Evolutionary conservation across 257 asterid genomes (phyloP), one percentile per base, ranked within the genome.

Genomic region (Gynochthodes officinalis): DNA sequence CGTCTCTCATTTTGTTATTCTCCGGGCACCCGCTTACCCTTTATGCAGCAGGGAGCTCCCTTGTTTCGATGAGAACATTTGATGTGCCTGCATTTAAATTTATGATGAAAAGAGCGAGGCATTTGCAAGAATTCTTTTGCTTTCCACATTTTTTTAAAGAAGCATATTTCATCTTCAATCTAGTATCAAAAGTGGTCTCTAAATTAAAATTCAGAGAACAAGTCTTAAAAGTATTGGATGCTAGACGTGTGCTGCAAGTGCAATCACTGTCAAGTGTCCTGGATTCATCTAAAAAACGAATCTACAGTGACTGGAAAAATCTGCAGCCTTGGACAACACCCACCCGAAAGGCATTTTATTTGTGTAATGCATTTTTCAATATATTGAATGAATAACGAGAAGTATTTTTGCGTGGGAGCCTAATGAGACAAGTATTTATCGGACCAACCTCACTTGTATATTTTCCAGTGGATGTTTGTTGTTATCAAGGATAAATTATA

Each of bases 21-120:
- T 75, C 73, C 75, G 79, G 85, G 77, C 77, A 76, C 77, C 79
- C 71, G 84, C 82, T 79, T 84, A 76, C 76, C 33, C 53, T 23
- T n/a, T 11, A 40, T 74, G 68, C 74, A 40, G 83, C 86, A 44
- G 64, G 73, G 48, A 72, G 81, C 58, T 70, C 65, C 79, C 76
- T 61, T 58, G 61, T 78, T 83, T 58, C 69, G 65, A 64, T 66
- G 57, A 76, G 77, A 72, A 82, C 88, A 87, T 85, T 75, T 71
- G 25, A 76, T 71, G 57, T 46, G 43, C 63, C 69, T 66, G 73
- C 65, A 53, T 58, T 61, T 67, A 74, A 68, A 32, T 80, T 16
- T 61, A 59, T 78, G 72, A 59, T 78, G 72, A 57, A 57, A 27
- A 59, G 52, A 77, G 62, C 70, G 64, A 67, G 70, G 65, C 33